Evolutionary conservation across 164 flowering plant genomes (phyloP).

Genomic region (Nymphaea colorata): DNA sequence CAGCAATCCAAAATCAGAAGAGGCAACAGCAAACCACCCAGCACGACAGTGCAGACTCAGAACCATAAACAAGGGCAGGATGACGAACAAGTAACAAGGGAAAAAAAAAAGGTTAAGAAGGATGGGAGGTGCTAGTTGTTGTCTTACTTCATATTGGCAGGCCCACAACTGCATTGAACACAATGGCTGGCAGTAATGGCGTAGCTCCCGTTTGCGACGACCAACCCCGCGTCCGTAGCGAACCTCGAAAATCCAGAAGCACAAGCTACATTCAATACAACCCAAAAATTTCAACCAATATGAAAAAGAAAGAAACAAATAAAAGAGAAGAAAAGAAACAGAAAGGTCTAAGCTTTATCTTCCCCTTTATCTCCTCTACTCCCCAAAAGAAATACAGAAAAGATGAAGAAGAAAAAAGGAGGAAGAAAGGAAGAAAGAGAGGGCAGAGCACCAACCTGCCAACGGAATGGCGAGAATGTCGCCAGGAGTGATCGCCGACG

Average conservation of each 20-base stretch:
- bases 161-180: constrained; percentile 95
- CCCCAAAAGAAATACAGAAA: no score
- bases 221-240: constrained; percentile 52
- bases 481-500: constrained; percentile 36
- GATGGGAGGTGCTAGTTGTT: background rate
- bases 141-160: constrained; percentile 18
- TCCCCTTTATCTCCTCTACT: no score
- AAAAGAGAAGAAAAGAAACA: constrained; percentile 1
- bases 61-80: no score
- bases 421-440: background rate
- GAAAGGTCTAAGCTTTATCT: no score
- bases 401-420: background rate
- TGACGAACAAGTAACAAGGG: background rate
- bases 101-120: background rate
- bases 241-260: constrained; percentile 52
- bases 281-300: background rate
- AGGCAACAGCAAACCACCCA: no score
- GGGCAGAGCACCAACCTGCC: constrained; percentile 39
- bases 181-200: constrained; percentile 87
- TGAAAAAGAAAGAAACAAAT: background rate
- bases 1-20: no score
- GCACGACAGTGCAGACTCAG: no score
- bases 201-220: constrained; percentile 92
- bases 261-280: constrained; percentile 44
- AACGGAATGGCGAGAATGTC: constrained; percentile 90